Base-by-base conservation (phyloP, 805 yeast genomes). In the Hanseniaspora vineae region DNA sequence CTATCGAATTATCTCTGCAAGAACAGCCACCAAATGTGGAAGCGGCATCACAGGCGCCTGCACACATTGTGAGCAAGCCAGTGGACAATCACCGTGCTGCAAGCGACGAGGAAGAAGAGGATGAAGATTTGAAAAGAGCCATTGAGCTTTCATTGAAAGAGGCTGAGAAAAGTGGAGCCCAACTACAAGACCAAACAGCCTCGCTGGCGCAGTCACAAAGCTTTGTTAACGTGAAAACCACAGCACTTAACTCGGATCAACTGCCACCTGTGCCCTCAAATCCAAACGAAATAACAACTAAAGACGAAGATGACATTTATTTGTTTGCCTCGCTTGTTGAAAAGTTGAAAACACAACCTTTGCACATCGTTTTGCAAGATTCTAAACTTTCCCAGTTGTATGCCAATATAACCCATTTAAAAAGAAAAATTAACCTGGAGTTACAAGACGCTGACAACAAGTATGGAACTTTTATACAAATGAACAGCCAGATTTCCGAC, bases 81-180 rank as follows among this genome's bases (percentile, higher is more conserved):
- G 29, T 4, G 6, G 8, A 8, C 8, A 5, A 23, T 23, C 29
- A 23, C 29, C 29, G 29, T 23, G 29, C 6, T 23, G 8, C 29
- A 23, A 23, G 8, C 29, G 29, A 23, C 4, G 55, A 62, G 14
- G 84, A 77, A 2, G 87, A 83, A 17, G 84, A 81, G 15, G 95
- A 88, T 58, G 90, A 82, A 37, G 96, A 87, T 35, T 76, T 90
- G 79, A 84, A 80, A 60, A 95, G 92, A 0, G 98, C 97, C 0
- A 90, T 92, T 49, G 95, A 84, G 14, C 96, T 96, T 0, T 86
- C 96, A 62, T 70, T 92, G 51, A 73, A 72, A 46, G 97, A 89
- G 50, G 71, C 83, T 59, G 76, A 82, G 53, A 54, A 19, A 56
- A 23, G 29, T 23, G 29, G 29, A 5, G 29, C 29, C 29, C 4